Conservation (phyloP, 2,329 filamentous ascomycete genomes). For the Intubia oerlemansii region DNA sequence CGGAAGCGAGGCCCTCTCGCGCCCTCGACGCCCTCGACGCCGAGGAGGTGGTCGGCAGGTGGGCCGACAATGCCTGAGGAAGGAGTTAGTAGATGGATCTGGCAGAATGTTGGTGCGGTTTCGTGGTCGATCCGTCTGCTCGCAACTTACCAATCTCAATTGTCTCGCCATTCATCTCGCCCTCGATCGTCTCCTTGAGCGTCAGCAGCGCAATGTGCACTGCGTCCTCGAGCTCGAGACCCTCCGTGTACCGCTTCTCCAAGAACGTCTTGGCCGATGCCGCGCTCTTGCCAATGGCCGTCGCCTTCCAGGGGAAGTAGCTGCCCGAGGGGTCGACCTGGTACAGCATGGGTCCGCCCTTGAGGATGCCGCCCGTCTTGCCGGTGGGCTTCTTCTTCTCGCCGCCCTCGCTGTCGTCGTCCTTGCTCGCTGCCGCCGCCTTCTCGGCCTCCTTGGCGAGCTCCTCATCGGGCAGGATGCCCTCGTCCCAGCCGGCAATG, state of each 20-base stretch:
- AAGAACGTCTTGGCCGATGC: constrained; percentile 97
- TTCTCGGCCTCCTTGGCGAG: constrained; percentile 26
- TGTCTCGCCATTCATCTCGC: constrained; percentile 96
- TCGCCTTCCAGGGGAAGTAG: constrained; percentile 99
- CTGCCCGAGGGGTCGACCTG: constrained; percentile 97
- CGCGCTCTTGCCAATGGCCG: constrained; percentile 94
- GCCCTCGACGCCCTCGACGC: constrained; percentile 73
- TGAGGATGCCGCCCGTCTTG: constrained; percentile 89
- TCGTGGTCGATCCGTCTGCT: too few relatives aligned
- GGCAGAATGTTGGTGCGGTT: background rate
- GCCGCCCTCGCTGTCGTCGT: constrained; percentile 21
- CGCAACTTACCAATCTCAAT: constrained; percentile 71
- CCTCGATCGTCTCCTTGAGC: constrained; percentile 97
- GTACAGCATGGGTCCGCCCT: constrained; percentile 92
- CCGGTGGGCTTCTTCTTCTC: constrained; percentile 54
- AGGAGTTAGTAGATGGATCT: background rate
- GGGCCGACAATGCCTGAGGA: constrained; percentile 76
- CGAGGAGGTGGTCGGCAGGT: constrained; percentile 79
- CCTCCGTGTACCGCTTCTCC: constrained; percentile 97
- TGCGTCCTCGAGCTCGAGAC: constrained; percentile 88
- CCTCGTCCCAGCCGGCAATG: constrained; percentile 95
- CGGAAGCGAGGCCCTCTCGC: constrained; percentile 73
- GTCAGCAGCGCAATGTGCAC: constrained; percentile 96
- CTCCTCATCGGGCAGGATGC: constrained; percentile 68
- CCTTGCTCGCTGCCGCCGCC: constrained; percentile 21